These are phyloP conservation scores for Neonectria neomacrospora DNA, from an alignment of 2,329 filamentous ascomycete species.

Conservation along the genomic window DNA sequence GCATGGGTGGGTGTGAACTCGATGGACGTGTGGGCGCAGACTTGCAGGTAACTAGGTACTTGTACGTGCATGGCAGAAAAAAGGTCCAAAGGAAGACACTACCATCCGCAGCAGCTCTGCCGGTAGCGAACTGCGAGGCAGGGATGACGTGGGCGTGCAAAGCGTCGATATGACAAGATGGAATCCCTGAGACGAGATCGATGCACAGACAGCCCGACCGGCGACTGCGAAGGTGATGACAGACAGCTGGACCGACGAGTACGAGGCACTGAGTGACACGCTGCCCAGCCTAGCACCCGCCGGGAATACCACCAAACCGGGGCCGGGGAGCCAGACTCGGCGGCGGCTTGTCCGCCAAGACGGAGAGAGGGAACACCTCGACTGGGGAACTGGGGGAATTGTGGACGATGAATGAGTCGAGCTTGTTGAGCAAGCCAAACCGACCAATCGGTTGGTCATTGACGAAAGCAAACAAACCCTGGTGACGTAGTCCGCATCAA, in stretches of 20 bases:
- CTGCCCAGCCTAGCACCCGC: not conserved
- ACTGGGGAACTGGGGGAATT: not conserved
- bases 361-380: conserved; percentile 1
- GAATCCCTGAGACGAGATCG: not conserved
- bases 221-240: not conserved
- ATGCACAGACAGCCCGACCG: not conserved
- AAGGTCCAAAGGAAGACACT: not conserved
- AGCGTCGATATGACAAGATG: not conserved
- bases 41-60: not conserved
- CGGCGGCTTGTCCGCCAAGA: conserved; percentile 1
- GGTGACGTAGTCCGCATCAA: not conserved
- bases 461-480: not conserved
- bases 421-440: not conserved
- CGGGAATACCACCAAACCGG: not conserved
- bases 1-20: not conserved
- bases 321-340: not conserved
- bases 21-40: not conserved
- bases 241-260: not conserved
- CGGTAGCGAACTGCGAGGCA: not conserved
- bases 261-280: not conserved
- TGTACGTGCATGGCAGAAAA: too few species aligned
- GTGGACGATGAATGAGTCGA: not conserved
- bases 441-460: not conserved
- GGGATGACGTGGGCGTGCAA: conserved; percentile 5
- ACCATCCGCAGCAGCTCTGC: not conserved